Base-by-base conservation (phyloP, 495 filamentous ascomycete genomes). In the Penicilliopsis zonata region DNA sequence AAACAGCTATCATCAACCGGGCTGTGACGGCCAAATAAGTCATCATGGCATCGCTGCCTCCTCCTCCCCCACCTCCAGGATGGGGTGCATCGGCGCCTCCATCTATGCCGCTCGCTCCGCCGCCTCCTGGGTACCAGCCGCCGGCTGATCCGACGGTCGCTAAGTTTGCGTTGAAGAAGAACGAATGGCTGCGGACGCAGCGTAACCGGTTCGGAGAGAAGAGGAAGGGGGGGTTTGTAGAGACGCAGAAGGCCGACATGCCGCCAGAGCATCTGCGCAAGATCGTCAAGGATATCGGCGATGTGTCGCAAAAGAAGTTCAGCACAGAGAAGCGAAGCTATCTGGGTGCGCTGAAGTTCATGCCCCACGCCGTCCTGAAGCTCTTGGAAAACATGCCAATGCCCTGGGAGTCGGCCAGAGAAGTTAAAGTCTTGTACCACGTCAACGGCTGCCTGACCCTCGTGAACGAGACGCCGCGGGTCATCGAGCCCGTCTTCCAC, bases 341-440 rank as follows among this genome's bases (percentile, higher is more conserved):
- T 61, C 72, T 99, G 16, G 92, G 92, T 31, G 88, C 92, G 26
- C 57, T 99, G 40, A 99, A 99, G 61, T 99, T 94, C 57, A 99
- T 99, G 92, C 92, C 92, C 1, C 92, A 99, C 52, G 92, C 92
- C n/a, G 92, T 99, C 7, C 57, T 99, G 62, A 99, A 99, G 67
- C 74, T 99, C 13, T 49, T 99, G 35, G 92, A 99, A 68, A 99
- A 99, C 50, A 99, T 99, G 92, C 92, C 92, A 6, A 99, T 99
- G 92, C 92, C 92, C 5, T 99, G 92, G 92, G 92, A 99, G 64
- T 84, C 84, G 18, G 74, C 85, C 4, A 70, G 86, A 31, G 88
- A 99, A 47, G 92, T 99, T 31, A 94, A 94, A 57, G 92, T 99
- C 9, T 64, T 99, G 5, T 99, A 99, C 57, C 92, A 99, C 52